These are phyloP conservation scores for Cladosporium sphaerospermum DNA, from an alignment of 2,329 filamentous ascomycete genomes.

Conservation along the genomic window DNA sequence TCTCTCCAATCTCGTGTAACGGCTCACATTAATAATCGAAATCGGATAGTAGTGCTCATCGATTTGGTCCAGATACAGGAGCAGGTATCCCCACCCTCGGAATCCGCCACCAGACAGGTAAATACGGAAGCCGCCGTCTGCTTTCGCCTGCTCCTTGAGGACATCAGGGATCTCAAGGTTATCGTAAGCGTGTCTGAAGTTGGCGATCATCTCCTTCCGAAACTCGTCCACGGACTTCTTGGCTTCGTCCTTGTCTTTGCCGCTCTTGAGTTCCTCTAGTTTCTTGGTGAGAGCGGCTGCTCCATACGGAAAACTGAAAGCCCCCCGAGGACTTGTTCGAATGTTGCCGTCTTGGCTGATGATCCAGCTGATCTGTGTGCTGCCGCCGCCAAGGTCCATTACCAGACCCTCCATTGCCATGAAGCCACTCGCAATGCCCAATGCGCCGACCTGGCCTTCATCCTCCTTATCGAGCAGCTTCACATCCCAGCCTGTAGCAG, in stretches of 20 bases:
- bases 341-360: conserved; percentile 45
- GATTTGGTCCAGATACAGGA: conserved; percentile 64
- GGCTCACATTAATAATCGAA: conserved; percentile 58
- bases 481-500: conserved; percentile 60
- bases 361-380: conserved; percentile 65
- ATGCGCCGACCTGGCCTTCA: conserved; percentile 55
- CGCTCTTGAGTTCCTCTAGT: conserved; percentile 25
- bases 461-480: conserved; percentile 69
- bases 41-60: conserved; percentile 72
- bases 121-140: conserved; percentile 54
- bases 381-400: conserved; percentile 78
- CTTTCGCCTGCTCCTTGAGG: conserved; percentile 39
- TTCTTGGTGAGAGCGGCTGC: conserved; percentile 48
- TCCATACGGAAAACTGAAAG: conserved; percentile 63
- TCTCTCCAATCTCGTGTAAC: neutral
- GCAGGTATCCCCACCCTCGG: conserved; percentile 80
- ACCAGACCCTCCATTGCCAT: conserved; percentile 65
- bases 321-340: conserved; percentile 46
- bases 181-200: conserved; percentile 29
- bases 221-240: conserved; percentile 32
- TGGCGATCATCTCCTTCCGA: conserved; percentile 21
- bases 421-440: conserved; percentile 74
- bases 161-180: conserved; percentile 51
- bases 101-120: conserved; percentile 90
- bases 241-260: conserved; percentile 24